Evolutionary conservation across 768 basidiomycete species (phyloP).

Genomic region (Suillus subaureus): DNA sequence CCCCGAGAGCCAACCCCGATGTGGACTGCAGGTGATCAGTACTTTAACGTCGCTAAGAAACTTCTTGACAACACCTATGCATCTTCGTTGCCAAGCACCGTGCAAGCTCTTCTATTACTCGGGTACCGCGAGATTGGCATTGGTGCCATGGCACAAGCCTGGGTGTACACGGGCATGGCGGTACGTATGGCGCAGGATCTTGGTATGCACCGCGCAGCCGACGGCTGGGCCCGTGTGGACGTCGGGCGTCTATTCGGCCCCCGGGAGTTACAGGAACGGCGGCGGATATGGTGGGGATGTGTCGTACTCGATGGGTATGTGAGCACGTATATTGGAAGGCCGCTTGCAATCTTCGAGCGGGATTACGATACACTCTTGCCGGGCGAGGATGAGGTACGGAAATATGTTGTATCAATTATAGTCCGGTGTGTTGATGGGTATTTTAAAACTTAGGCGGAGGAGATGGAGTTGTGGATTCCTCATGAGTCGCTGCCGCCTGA

Average conservation of each 20-base stretch:
- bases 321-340: slow-evolving; percentile 78
- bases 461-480: slow-evolving; percentile 55
- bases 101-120: slow-evolving; percentile 79
- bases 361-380: slow-evolving; percentile 79
- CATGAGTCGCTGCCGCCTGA: slow-evolving; percentile 38
- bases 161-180: slow-evolving; percentile 86
- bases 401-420: not conserved
- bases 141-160: slow-evolving; percentile 86
- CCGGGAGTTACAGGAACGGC: slow-evolving; percentile 68
- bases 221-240: slow-evolving; percentile 69
- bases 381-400: slow-evolving; percentile 55
- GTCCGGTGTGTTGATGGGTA: not conserved
- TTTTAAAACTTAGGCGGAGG: slow-evolving; percentile 52
- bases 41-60: slow-evolving; percentile 65
- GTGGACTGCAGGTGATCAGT: slow-evolving; percentile 82
- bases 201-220: slow-evolving; percentile 80
- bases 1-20: slow-evolving; percentile 56
- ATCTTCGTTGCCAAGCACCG: slow-evolving; percentile 71
- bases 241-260: slow-evolving; percentile 59
- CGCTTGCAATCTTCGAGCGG: slow-evolving; percentile 70
- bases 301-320: slow-evolving; percentile 81
- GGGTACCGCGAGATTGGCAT: slow-evolving; percentile 87
- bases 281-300: slow-evolving; percentile 79
- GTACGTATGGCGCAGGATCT: slow-evolving; percentile 92
- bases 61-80: slow-evolving; percentile 70